phyloP scores from a whole-genome alignment of 306 rosid genomes.

The Datisca glomerata region DNA sequence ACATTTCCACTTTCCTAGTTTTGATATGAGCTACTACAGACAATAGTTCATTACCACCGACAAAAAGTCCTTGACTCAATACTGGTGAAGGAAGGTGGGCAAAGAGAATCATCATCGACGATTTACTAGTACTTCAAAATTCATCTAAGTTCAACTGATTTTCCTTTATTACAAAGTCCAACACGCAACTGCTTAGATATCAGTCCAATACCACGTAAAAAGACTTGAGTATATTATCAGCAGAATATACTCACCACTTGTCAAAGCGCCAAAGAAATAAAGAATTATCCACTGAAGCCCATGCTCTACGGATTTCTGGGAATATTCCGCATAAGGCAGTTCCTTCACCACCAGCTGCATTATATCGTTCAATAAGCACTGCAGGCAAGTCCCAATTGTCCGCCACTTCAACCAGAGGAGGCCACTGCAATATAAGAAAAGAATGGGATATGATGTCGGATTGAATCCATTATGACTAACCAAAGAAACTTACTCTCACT shows the following conservation, averaged over 20 bases:
- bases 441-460: background rate
- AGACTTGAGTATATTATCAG: too few species aligned
- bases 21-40: too few species aligned
- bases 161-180: too few species aligned
- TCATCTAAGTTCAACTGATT: too few species aligned
- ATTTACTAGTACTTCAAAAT: too few species aligned
- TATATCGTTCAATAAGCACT: slow-evolving; percentile 85
- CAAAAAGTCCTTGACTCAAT: too few species aligned
- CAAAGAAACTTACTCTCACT: background rate
- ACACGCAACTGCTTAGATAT: too few species aligned
- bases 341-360: slow-evolving; percentile 95
- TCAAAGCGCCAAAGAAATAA: slow-evolving; percentile 97
- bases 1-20: too few species aligned
- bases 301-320: slow-evolving; percentile 87
- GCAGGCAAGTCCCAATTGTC: slow-evolving; percentile 87
- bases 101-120: too few species aligned
- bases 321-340: slow-evolving; percentile 94
- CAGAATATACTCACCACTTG: slow-evolving; percentile 58
- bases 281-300: slow-evolving; percentile 93
- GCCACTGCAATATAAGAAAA: slow-evolving; percentile 65
- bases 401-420: slow-evolving; percentile 76
- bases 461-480: background rate
- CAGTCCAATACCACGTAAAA: too few species aligned
- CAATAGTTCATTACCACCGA: too few species aligned
- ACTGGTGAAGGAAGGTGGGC: too few species aligned